A percentile compares a stretch with the other conserved stretches of the same genome.
phyloP scores from a whole-genome alignment of 192 early-diverging fungal genomes.

The Entrophospora sp. region DNA sequence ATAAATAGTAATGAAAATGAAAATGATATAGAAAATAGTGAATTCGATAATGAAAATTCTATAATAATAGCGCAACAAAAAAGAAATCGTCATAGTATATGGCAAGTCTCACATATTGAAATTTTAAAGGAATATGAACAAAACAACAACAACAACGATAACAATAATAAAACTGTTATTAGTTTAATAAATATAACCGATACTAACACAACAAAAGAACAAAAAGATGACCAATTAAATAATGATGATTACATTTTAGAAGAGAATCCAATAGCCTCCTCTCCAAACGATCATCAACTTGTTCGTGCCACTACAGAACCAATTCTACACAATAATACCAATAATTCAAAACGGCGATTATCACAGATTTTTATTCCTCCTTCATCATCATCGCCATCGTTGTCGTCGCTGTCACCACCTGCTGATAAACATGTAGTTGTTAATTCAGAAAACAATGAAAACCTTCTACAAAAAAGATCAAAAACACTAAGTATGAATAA shows the following conservation, averaged over 20 bases:
- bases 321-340: too few species aligned
- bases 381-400: background rate
- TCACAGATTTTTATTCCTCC: constrained; percentile 3
- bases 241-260: background rate
- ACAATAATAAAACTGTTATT: background rate
- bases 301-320: too few species aligned
- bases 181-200: background rate
- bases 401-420: background rate
- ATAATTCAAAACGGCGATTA: too few species aligned
- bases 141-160: background rate
- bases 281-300: too few species aligned
- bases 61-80: background rate
- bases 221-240: background rate
- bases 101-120: constrained; percentile 4
- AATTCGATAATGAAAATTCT: background rate
- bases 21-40: background rate
- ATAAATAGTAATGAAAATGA: background rate
- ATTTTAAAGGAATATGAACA: constrained; percentile 7
- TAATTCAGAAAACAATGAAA: background rate
- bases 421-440: background rate
- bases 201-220: too few species aligned
- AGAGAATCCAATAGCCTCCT: too few species aligned
- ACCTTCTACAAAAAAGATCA: background rate
- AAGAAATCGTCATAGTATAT: background rate
- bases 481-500: background rate